Base-by-base conservation (phyloP, 108 stramenopile genomes). In the Discostella pseudostelligera region DNA sequence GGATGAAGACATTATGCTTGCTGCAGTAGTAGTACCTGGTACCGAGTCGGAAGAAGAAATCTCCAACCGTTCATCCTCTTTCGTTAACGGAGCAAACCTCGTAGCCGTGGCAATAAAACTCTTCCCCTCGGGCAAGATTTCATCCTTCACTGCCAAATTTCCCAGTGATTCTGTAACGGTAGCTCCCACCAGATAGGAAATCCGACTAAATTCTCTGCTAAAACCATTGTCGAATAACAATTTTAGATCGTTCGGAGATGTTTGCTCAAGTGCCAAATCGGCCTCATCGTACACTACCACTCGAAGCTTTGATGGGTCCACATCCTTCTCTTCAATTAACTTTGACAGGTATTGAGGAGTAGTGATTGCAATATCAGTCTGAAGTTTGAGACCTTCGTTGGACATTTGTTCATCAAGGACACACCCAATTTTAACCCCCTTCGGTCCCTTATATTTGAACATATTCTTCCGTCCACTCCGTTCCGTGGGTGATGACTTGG, bases 311-410 rank as follows among this genome's bases (percentile, higher is more conserved):
- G 84, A 80, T 0, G 91, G 87, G 35, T 80, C 59, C 22, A 92
- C 25, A 78, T 92, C 91, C 21, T 78, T 85, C 28, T 93, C 92
- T 22, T 56, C 51, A 10, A 93, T 69, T 16, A 93, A 62, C 56
- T 89, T 89, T 6, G 81, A 73, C 16, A 93, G 70, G 50, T 88
- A 88, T 51, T 87, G 48, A 36, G 88, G 88, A 45, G 76, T 88
- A 35, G 85, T 88, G 51, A 93, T 88, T 19, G 87, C 88, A 43
- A 93, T 72, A 68, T 93, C 92, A 2, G 92, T 93, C 76, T 90
- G 88, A 36, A 93, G 78, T 67, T 89, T 89, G 58, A 93, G 68
- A 22, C 92, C 92, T 67, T 78, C 81, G 32, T 79, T 59, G 8
- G 88, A 82, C 72, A 88, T 86, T 80, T 87, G 72, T 24, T 89